Evolutionary conservation across 441 rosid species (phyloP).

Genomic region (Euphorbia schlechtendalii): DNA sequence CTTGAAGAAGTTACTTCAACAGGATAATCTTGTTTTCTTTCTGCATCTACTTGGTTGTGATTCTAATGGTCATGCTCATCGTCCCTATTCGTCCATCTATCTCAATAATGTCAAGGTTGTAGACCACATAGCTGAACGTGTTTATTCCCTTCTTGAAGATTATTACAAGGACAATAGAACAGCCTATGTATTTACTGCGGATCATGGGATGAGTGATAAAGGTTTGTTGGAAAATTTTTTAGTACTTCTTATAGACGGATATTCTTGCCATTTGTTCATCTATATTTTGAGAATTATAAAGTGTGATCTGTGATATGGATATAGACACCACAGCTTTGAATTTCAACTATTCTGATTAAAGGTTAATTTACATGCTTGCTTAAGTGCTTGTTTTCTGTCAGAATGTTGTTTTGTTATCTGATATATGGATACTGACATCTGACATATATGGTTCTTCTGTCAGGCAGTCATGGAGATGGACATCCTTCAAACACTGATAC

Average conservation of each 20-base stretch:
- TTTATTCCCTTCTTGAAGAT: conserved; percentile 71
- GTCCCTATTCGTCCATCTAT: conserved; percentile 89
- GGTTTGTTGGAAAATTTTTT: conserved; percentile 32
- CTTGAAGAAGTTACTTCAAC: conserved; percentile 69
- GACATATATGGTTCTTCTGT: conserved; percentile 18
- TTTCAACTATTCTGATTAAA: conserved; percentile 2
- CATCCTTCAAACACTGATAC: conserved; percentile 95
- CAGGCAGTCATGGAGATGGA: conserved; percentile 99
- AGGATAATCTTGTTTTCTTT: conserved; percentile 82
- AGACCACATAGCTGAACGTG: conserved; percentile 75
- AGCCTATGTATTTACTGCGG: conserved; percentile 84
- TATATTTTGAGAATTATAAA: not conserved
- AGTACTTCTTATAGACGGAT: not conserved
- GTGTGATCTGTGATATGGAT: not conserved
- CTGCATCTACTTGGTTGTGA: conserved; percentile 97
- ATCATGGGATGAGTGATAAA: conserved; percentile 99
- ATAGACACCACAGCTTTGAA: not conserved
- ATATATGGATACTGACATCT: conserved; percentile 13
- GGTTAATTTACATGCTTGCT: not conserved
- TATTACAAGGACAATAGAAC: conserved; percentile 88
- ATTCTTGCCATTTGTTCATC: conserved; percentile 7
- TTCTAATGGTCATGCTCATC: conserved; percentile 98
- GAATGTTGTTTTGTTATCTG: conserved; percentile 9
- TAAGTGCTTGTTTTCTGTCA: conserved; percentile 8
- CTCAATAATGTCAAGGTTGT: conserved; percentile 97